Percentiles rank a stretch among this genome's conserved stretches.
Conservation (phyloP, 805 yeast species). For the Saturnispora bothae region DNA sequence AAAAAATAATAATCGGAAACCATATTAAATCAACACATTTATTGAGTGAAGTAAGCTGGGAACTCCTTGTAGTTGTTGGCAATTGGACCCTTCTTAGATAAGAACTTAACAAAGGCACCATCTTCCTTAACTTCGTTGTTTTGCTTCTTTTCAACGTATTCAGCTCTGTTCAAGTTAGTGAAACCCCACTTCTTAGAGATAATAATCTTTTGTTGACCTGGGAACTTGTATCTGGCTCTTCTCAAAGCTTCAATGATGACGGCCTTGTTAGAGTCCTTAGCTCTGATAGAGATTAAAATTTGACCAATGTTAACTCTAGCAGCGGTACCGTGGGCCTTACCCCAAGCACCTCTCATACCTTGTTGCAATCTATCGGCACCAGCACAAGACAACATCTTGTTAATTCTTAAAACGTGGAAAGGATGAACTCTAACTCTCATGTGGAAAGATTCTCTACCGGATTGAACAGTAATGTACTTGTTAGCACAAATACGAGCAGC, state of each 20-base stretch:
- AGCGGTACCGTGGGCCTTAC: constrained; percentile 99
- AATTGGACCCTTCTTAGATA: constrained; percentile 91
- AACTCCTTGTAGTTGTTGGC: constrained; percentile 84
- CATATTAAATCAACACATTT: constrained; percentile 10
- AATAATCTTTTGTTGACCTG: constrained; percentile 99
- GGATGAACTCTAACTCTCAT: constrained; percentile 99
- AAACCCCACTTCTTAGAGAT: constrained; percentile 99
- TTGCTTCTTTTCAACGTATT: constrained; percentile 87
- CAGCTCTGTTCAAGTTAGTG: constrained; percentile 98
- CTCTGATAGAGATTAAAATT: constrained; percentile 94
- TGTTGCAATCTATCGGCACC: constrained; percentile 99
- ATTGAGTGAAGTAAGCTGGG: constrained; percentile 70
- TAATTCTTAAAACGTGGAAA: constrained; percentile 99
- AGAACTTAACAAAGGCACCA: constrained; percentile 99
- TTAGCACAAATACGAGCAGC: constrained; percentile 99
- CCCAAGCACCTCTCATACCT: constrained; percentile 99
- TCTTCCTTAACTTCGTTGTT: constrained; percentile 98
- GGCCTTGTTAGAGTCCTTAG: constrained; percentile 96
- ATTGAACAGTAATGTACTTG: constrained; percentile 95
- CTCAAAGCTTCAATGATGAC: constrained; percentile 98
- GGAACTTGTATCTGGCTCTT: constrained; percentile 99
- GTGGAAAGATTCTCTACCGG: constrained; percentile 99
- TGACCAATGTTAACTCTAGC: constrained; percentile 99
- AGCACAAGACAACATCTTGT: constrained; percentile 99
- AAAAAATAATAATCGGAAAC: not conserved